These are phyloP conservation scores for Aureobasidium sp. DNA, from an alignment of 2,329 filamentous ascomycete species.

Conservation along the genomic window DNA sequence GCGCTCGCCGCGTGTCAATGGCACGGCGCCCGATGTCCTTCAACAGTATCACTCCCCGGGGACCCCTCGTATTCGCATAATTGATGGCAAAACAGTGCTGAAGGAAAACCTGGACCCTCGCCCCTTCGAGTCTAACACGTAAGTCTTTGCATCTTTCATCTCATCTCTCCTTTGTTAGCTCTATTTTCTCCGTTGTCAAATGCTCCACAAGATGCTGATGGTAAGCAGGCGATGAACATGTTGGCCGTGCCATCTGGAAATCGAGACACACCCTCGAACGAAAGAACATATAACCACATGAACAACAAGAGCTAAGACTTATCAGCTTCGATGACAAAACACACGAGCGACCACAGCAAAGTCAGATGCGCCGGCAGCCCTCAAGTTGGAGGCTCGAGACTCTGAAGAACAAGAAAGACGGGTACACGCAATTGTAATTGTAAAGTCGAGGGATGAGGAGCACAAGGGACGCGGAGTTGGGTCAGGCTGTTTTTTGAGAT, in stretches of 20 bases:
- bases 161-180: not conserved
- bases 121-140: constrained; percentile 5
- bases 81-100: constrained; percentile 17
- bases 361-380: not conserved
- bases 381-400: not conserved
- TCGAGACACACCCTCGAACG: not conserved
- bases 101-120: constrained; percentile 17
- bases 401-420: not conserved
- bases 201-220: not conserved
- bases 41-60: constrained; percentile 12
- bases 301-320: not conserved
- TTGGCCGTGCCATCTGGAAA: not conserved
- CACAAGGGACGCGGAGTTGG: not conserved
- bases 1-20: not conserved
- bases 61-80: constrained; percentile 15
- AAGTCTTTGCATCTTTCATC: not conserved
- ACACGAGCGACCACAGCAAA: not conserved
- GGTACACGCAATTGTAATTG: not conserved
- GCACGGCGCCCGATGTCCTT: not conserved
- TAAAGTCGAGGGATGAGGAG: not conserved
- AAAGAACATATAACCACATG: not conserved
- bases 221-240: not conserved
- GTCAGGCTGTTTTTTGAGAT: not conserved
- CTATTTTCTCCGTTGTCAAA: constrained; percentile 10
- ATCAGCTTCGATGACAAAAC: not conserved